phyloP scores from a whole-genome alignment of 176 grass and related monocot genomes.

The Hsuehochloa calcarea region DNA sequence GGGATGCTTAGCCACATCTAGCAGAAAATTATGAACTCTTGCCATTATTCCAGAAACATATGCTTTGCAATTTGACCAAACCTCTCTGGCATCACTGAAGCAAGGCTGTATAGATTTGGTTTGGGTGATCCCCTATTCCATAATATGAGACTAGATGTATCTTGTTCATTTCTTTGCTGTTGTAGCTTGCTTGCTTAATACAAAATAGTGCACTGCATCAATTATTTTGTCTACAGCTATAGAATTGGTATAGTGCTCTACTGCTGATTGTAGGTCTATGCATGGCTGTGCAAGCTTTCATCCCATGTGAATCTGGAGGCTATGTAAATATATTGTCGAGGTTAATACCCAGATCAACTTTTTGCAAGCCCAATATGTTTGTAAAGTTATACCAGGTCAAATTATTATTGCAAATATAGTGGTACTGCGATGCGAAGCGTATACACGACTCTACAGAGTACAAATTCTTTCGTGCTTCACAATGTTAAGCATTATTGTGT shows the following conservation, averaged over 20 bases:
- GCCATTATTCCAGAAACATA: not conserved
- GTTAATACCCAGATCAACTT: conserved; percentile 38
- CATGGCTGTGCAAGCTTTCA: conserved; percentile 94
- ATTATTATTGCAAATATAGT: not conserved
- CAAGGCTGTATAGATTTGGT: conserved; percentile 1
- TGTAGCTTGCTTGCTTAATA: not conserved
- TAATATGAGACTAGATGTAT: not conserved
- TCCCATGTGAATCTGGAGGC: conserved; percentile 47
- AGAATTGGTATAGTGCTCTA: not conserved
- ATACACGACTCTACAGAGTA: not conserved
- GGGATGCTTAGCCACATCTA: not conserved
- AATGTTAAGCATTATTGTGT: not conserved
- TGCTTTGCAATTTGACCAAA: not conserved
- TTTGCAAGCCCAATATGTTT: conserved; percentile 9
- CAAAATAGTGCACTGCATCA: not conserved
- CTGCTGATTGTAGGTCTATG: conserved; percentile 66
- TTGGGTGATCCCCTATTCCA: not conserved
- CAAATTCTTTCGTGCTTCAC: not conserved
- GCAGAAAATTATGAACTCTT: not conserved
- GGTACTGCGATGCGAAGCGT: not conserved
- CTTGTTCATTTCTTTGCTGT: not conserved
- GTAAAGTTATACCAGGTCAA: not conserved
- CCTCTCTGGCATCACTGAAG: not conserved
- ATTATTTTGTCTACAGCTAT: not conserved
- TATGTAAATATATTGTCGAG: conserved; percentile 84